Percentiles rank a stretch among this genome's conserved stretches.
Conservation (phyloP, 306 rosid species). For the Arachis stenosperma region DNA sequence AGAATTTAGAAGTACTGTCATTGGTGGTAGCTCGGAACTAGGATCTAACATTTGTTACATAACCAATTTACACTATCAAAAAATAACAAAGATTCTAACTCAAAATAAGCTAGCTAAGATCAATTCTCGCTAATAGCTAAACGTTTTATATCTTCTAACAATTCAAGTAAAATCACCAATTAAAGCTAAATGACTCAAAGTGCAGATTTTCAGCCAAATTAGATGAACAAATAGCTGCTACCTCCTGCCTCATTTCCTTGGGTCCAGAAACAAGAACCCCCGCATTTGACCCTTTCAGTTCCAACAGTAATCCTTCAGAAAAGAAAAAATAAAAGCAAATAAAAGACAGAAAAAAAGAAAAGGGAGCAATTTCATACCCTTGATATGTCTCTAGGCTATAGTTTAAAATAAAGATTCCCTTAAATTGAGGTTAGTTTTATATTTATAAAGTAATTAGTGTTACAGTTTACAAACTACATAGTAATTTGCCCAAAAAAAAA, state of each 20-base stretch:
- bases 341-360: not conserved
- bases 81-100: not conserved
- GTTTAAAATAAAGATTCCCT: conserved; percentile 32
- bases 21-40: not conserved
- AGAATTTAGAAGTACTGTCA: not conserved
- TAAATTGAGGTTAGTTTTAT: conserved; percentile 48
- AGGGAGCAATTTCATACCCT: not conserved
- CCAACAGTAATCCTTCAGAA: conserved; percentile 49
- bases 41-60: not conserved
- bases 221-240: conserved; percentile 72
- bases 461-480: conserved; percentile 56
- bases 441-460: conserved; percentile 42
- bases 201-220: conserved; percentile 59
- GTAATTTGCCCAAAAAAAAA: conserved; percentile 52
- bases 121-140: not conserved
- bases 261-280: conserved; percentile 74
- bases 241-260: conserved; percentile 66
- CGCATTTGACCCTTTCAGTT: conserved; percentile 51
- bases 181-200: conserved; percentile 76
- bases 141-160: not conserved
- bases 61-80: not conserved
- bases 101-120: not conserved
- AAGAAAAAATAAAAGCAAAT: not conserved
- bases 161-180: conserved; percentile 49
- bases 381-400: not conserved